A percentile compares a stretch with the other conserved stretches of the same genome.
Evolutionary conservation across 1,284 basidiomycete species (phyloP).

Genomic region (Limonomyces culmigenus): DNA sequence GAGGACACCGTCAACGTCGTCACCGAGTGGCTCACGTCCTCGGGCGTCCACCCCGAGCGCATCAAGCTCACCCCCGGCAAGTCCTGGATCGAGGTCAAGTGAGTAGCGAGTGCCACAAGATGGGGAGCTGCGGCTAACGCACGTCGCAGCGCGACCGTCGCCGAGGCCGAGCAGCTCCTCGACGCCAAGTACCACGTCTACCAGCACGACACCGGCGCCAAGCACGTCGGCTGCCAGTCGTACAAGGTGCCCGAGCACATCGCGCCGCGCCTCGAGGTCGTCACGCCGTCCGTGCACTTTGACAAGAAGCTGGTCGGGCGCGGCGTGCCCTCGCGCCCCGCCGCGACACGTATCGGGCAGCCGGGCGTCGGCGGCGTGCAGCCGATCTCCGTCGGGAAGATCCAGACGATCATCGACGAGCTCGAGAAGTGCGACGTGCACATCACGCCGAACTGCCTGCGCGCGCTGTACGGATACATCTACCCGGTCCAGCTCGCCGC

Average conservation of each 20-base stretch:
- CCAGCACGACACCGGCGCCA: conserved; percentile 18
- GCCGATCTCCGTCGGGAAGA: conserved; percentile 12
- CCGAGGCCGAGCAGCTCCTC: conserved; percentile 26
- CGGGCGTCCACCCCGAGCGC: conserved; percentile 17
- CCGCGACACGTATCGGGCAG: conserved; percentile 12
- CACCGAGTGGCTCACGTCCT: conserved; percentile 20
- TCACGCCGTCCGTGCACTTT: conserved; percentile 32
- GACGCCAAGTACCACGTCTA: conserved; percentile 28
- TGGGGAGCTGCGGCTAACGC: no score
- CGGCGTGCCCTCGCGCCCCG: conserved; percentile 3
- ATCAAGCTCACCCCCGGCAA: conserved; percentile 17
- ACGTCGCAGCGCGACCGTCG: conserved; percentile 22
- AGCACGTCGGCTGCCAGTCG: conserved; percentile 21
- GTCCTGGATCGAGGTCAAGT: conserved; percentile 27
- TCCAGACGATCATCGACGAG: conserved; percentile 9
- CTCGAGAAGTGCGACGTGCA: conserved; percentile 11
- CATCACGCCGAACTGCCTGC: conserved; percentile 1
- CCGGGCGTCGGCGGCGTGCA: conserved; percentile 14
- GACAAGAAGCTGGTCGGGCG: conserved; percentile 16
- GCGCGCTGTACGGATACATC: conserved; percentile 1
- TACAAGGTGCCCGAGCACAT: conserved; percentile 29
- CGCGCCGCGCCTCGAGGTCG: conserved; percentile 25
- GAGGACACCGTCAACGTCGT: conserved; percentile 24
- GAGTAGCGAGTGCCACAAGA: no score
- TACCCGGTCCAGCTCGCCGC: conserved; percentile 1